Evolutionary conservation across 768 basidiomycete genomes (phyloP).

Genomic region (Russula lepida): DNA sequence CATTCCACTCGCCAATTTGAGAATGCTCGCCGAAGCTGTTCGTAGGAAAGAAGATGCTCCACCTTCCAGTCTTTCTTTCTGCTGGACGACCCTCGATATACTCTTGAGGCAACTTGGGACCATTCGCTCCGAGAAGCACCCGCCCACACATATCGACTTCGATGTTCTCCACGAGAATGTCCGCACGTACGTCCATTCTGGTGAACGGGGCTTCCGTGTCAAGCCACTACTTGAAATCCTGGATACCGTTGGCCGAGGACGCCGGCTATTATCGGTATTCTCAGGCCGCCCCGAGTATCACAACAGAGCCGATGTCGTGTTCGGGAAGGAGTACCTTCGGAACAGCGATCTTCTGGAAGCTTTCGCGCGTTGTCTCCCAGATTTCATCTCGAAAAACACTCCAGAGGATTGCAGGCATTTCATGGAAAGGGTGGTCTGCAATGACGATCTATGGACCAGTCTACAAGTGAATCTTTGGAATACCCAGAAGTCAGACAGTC

Average conservation of each 20-base stretch:
- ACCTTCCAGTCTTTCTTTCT: neutral
- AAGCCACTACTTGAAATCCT: neutral
- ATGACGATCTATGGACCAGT: slow-evolving; percentile 4
- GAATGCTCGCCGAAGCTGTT: neutral
- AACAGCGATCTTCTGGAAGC: neutral
- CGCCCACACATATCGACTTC: neutral
- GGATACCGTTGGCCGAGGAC: neutral
- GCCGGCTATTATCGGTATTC: neutral
- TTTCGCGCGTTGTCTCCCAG: slow-evolving; percentile 2
- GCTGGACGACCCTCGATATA: slow-evolving; percentile 6
- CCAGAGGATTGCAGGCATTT: neutral
- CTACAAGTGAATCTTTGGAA: slow-evolving; percentile 3
- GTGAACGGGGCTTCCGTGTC: slow-evolving; percentile 1
- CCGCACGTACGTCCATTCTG: neutral
- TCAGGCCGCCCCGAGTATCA: neutral
- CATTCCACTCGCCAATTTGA: slow-evolving; percentile 6
- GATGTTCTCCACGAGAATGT: neutral
- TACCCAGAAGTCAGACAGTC: neutral
- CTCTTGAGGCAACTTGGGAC: slow-evolving; percentile 2
- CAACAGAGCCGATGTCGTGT: neutral
- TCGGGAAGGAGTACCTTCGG: slow-evolving; percentile 3
- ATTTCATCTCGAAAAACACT: neutral
- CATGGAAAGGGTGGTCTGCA: neutral
- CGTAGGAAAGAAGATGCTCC: neutral
- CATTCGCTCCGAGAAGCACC: neutral